phyloP scores from a whole-genome alignment of 257 asterid species.

The Paraleonurus japonicus region DNA sequence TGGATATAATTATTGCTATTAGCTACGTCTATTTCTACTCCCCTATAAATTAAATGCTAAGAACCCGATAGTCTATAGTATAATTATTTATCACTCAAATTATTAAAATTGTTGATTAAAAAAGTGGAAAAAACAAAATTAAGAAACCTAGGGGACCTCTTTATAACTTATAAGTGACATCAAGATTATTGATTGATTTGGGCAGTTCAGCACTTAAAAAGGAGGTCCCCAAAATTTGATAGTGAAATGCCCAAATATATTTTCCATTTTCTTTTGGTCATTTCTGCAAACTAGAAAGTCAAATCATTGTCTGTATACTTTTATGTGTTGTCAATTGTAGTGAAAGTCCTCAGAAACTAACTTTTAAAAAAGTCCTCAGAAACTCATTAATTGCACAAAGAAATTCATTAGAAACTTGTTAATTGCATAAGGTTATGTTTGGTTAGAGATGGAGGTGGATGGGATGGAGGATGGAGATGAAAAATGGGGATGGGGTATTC shows the following conservation, averaged over 20 bases:
- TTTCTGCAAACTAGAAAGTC: conserved; percentile 8
- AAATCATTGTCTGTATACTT: not conserved
- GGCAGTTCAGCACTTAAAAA: conserved; percentile 7
- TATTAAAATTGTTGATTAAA: not conserved
- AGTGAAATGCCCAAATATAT: conserved; percentile 22
- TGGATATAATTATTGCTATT: not conserved
- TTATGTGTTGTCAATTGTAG: conserved; percentile 19
- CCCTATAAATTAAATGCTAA: too few species aligned
- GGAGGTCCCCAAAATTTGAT: conserved; percentile 31
- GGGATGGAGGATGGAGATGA: too few species aligned
- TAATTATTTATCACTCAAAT: not conserved
- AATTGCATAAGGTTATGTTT: not conserved
- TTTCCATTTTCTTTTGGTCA: conserved; percentile 3
- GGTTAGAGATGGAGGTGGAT: too few species aligned
- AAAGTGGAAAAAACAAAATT: not conserved
- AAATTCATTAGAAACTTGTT: not conserved
- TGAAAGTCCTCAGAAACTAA: not conserved
- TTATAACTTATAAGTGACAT: not conserved
- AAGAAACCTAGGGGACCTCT: not conserved
- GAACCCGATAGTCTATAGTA: too few species aligned
- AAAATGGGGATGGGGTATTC: too few species aligned
- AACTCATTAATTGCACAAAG: too few species aligned
- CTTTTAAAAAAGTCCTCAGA: too few species aligned
- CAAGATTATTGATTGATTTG: conserved; percentile 8
- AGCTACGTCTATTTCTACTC: not conserved